A percentile compares a stretch with the other conserved stretches of the same genome.
Evolutionary conservation across 2,329 filamentous ascomycete species (phyloP).

Genomic region (Dactylellina haptotyla): DNA sequence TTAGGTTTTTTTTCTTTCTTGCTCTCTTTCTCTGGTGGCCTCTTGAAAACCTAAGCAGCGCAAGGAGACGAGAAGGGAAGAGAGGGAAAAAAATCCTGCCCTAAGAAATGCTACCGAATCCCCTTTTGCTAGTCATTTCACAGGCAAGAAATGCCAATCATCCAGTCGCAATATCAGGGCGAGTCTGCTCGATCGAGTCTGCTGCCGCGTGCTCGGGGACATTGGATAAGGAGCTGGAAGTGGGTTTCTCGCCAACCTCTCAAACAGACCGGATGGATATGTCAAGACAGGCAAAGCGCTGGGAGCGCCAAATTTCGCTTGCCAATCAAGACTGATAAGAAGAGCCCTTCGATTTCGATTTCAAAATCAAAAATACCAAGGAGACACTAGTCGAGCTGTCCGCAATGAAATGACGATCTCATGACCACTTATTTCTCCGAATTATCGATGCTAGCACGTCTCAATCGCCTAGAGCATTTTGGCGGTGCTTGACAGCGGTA

Average conservation of each 20-base stretch:
- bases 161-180: slow-evolving; percentile 6
- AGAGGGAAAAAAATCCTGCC: slow-evolving; percentile 16
- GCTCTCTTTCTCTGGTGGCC: too few species aligned
- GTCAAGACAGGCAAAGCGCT: slow-evolving; percentile 28
- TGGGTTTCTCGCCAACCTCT: slow-evolving; percentile 9
- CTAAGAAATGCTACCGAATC: slow-evolving; percentile 27
- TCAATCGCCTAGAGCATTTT: slow-evolving; percentile 7
- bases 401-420: slow-evolving; percentile 31
- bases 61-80: slow-evolving; percentile 24
- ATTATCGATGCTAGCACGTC: slow-evolving; percentile 22
- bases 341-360: slow-evolving; percentile 37
- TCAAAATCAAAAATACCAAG: slow-evolving; percentile 27
- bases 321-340: slow-evolving; percentile 45
- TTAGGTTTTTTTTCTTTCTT: slow-evolving; percentile 45
- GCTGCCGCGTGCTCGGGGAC: slow-evolving; percentile 10
- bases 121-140: slow-evolving; percentile 28
- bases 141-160: slow-evolving; percentile 30
- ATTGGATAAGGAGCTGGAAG: slow-evolving; percentile 20
- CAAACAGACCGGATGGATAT: slow-evolving; percentile 16
- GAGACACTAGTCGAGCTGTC: slow-evolving; percentile 20
- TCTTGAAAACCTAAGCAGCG: slow-evolving; percentile 18
- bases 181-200: neutral
- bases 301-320: slow-evolving; percentile 46
- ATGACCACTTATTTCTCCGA: slow-evolving; percentile 31
- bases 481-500: slow-evolving; percentile 25